Evolutionary conservation across 441 rosid genomes (phyloP), one percentile per base, ranked within the genome.

Genomic region (Gossypium aridum): DNA sequence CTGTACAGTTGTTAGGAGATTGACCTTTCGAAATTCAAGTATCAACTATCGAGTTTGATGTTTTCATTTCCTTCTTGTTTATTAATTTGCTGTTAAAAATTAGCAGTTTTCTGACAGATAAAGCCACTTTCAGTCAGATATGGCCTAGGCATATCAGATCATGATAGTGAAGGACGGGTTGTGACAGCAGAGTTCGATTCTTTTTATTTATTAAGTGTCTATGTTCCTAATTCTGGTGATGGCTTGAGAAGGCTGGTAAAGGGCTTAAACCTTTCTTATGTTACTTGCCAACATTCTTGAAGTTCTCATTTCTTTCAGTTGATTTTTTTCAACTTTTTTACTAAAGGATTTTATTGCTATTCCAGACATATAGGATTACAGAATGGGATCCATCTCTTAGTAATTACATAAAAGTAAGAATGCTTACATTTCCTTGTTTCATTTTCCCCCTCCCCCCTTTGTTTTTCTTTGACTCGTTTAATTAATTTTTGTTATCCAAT

Each of bases 211-310:
- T 70, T 95, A 78, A 79, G 77, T n/a, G 82, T 85, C 22, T 93
- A 93, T 63, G 92, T 95, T 73, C 99, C 98, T 70, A 95, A 93
- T 78, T 90, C 99, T 28, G 97, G 99, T 64, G 99, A 95, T 77
- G 99, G 98, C 85, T 81, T 95, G 84, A 90, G 79, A 84, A 90
- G 97, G 86, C 86, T 95, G 97, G 98, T 93, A 88, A 78, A 64
- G 72, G 61, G 67, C 49, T 66, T 31, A 45, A 51, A 76, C 70
- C 66, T 69, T 20, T 8, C 62, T 10, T 62, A 17, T 56, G 37
- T 67, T 64, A 22, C 51, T 51, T 56, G 16, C 12, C 55, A 49
- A 10, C 47, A 19, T 64, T 64, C 63, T 31, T 31, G 47, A 64
- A 64, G 61, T 64, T 34, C 65, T 39, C 71, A 47, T 60, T 77